Base-by-base conservation (phyloP, 2,329 filamentous ascomycete genomes). In the Cordyceps cicadae region DNA sequence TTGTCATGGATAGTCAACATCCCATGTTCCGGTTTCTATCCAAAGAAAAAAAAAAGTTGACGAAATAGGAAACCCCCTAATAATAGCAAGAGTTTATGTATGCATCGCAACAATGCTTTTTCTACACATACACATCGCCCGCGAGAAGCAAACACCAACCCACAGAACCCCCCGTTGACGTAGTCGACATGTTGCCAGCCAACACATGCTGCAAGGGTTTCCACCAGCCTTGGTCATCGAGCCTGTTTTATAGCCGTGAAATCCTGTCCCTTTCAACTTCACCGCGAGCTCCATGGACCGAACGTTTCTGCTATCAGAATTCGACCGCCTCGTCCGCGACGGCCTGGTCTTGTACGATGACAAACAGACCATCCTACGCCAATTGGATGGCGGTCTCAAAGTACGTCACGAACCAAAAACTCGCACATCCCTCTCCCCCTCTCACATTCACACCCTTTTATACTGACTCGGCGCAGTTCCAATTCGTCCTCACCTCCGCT, bases 301-400 rank as follows among this genome's bases (percentile, higher is more conserved):
- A 5, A 9, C 12, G 24, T 55, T 45, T 50, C 15, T 62, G 5
- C 43, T 62, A 2, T 19, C 59, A n/a, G 56, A 59, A 17, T 64
- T 64, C 39, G 63, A 64, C 52, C 37, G 45, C 9, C 41, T 64
- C 5, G 54, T 63, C 12, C 19, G 29, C 19, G 53, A 62, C 0
- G 62, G 62, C n/a, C 12, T 54, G 17, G 63, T 62, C 21, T 43
- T 60, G 51, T 64, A 63, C 46, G 54, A 63, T 24, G 51, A 59
- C 43, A 54, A 63, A 24, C 63, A 64, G 32, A 50, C 19, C 11
- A 26, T 55, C 15, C n/a, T 63, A 3, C 37, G 32, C 17, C 60
- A 60, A 45, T n/a, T 19, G 41, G 59, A 60, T 14, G 26, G 19
- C 17, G 51, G 48, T n/a, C 53, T 64, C n/a, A 59, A 21, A 32